These are phyloP conservation scores for Geotrichum candidum DNA, from an alignment of 1,139 yeast genomes.

Conservation along the genomic window DNA sequence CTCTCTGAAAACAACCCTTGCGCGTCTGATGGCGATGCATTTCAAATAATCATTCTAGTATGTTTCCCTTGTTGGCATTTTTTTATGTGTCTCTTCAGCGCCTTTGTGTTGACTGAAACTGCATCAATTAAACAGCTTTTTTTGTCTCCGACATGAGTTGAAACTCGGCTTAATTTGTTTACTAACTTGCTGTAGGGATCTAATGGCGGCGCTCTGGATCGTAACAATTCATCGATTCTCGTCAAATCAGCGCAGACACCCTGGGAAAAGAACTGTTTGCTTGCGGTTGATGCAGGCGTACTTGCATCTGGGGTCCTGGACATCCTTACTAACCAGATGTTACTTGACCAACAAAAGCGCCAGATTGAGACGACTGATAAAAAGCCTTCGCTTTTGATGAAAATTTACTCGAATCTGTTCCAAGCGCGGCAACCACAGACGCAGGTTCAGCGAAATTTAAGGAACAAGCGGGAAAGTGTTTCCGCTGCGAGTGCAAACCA, in stretches of 20 bases:
- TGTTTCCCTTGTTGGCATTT: background rate
- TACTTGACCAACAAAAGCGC: conserved; percentile 2
- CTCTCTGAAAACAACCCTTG: background rate
- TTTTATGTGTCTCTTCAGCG: background rate
- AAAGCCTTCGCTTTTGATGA: background rate
- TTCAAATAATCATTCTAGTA: conserved; percentile 17
- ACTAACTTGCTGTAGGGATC: conserved; percentile 13
- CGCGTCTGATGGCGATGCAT: conserved; percentile 3
- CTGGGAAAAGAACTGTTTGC: conserved; percentile 36
- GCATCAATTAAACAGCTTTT: background rate
- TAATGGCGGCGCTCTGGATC: conserved; percentile 30
- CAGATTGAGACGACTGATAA: background rate
- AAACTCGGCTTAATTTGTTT: background rate
- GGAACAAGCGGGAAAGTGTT: background rate
- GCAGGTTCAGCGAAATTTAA: conserved; percentile 8
- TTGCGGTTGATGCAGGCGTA: conserved; percentile 76
- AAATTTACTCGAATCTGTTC: conserved; percentile 8
- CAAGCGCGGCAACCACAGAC: conserved; percentile 2
- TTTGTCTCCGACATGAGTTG: background rate
- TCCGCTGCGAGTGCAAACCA: background rate
- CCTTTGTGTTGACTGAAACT: background rate
- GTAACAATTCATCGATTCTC: conserved; percentile 42
- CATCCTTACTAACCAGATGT: conserved; percentile 36
- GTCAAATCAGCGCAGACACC: conserved; percentile 49
- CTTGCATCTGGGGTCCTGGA: conserved; percentile 57